Base-by-base conservation (phyloP, 345 rosid genomes). In the Salix dunnii region DNA sequence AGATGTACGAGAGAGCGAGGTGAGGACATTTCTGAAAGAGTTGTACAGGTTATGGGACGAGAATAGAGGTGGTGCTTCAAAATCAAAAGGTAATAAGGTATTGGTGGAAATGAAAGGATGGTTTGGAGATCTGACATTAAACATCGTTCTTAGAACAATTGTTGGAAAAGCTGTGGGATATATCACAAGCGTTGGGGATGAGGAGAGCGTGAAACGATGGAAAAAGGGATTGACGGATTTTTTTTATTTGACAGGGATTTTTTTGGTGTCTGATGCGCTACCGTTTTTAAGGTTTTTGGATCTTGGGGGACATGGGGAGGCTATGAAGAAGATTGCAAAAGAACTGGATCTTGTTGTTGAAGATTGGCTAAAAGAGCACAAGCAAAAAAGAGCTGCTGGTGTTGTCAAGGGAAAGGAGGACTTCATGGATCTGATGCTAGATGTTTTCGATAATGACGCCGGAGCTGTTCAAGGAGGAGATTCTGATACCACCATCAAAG, bases 381-480 rank as follows among this genome's bases (percentile, higher is more conserved):
- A 77, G 12, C 13, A 33, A 28, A 70, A 77, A 14, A 70, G 23
- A 43, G 63, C 21, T 12, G 16, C 20, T 0, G 62, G 31, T 55
- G 31, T 13, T 63, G 38, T 13, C 1, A 36, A 77, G 25, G 70
- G 16, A 11, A 84, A 81, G 5, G 70, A 79, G 31, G 86, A 84
- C 53, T 85, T 86, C 81, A 83, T 85, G 87, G 82, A 73, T 74
- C 58, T 87, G 36, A 68, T 87, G 83, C 74, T 85, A 2, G 43
- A 82, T n/a, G 38, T 51, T 66, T 71, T 81, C 5, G 64, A 25
- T 3, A 58, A 53, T 1, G 78, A 38, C 20, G 49, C 28, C 1
- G 35, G 4, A 46, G 49, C 49, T 11, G 43, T 40, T 40, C 43
- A 53, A 53, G 38, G 16, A 23, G 58, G 38, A 42, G 87, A 86